These are phyloP conservation scores for Suillus decipiens DNA, from an alignment of 768 basidiomycete species.

Conservation along the genomic window DNA sequence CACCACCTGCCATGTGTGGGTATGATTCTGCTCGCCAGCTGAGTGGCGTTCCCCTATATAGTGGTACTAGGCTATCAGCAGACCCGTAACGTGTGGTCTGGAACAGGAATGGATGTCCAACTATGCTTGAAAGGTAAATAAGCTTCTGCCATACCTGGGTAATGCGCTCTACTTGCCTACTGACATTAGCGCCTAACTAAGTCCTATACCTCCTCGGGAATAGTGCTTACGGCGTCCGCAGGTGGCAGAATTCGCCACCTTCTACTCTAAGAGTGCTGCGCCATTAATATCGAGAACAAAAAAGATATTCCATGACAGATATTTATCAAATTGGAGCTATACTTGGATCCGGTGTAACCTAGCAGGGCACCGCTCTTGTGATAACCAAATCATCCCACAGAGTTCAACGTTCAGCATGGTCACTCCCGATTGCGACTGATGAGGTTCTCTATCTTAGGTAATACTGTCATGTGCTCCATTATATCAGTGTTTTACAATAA, in stretches of 20 bases:
- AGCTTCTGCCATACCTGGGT: background rate
- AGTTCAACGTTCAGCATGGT: too few relatives aligned
- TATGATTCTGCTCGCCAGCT: background rate
- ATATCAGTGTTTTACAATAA: background rate
- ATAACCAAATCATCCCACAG: background rate
- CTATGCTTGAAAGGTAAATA: slow-evolving; percentile 3
- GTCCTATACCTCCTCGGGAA: background rate
- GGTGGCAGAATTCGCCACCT: background rate
- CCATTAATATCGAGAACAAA: background rate
- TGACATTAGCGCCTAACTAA: background rate
- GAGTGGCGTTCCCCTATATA: background rate
- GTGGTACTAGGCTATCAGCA: background rate
- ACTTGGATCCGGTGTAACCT: slow-evolving; percentile 1
- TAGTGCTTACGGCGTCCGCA: slow-evolving; percentile 3
- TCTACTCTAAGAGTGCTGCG: background rate
- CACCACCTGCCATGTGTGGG: slow-evolving; percentile 1
- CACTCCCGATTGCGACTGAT: background rate
- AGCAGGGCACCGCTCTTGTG: background rate
- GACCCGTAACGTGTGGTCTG: background rate
- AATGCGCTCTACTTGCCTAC: background rate
- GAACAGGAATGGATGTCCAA: background rate
- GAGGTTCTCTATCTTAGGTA: background rate
- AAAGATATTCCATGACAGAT: background rate
- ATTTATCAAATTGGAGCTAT: background rate
- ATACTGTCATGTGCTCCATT: background rate